A percentile compares a stretch with the other conserved stretches of the same genome.
Evolutionary conservation across 306 rosid species (phyloP).

Genomic region (Quercus cerris): DNA sequence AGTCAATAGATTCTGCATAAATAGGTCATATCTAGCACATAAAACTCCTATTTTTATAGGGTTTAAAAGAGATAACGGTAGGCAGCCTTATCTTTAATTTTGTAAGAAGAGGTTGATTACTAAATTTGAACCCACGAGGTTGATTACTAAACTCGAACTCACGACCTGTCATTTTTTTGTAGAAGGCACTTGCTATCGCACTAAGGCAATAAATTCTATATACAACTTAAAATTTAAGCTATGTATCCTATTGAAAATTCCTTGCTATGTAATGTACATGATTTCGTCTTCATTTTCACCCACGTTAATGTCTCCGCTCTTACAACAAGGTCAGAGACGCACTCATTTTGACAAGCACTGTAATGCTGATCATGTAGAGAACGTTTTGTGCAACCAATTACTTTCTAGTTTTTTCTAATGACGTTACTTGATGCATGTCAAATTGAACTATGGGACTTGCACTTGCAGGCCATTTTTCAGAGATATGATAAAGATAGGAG

Average conservation of each 20-base stretch:
- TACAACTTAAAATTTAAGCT: neutral
- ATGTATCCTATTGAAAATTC: neutral
- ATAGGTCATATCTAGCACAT: too few species aligned
- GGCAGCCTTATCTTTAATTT: too few species aligned
- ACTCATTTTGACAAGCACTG: neutral
- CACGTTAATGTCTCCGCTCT: neutral
- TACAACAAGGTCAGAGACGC: neutral
- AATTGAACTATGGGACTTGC: neutral
- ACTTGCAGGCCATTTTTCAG: constrained; percentile 67
- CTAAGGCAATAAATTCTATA: neutral
- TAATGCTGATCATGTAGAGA: neutral
- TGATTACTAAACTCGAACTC: too few species aligned
- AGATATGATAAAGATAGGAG: constrained; percentile 84
- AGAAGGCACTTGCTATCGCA: too few species aligned
- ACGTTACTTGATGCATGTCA: neutral
- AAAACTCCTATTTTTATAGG: too few species aligned
- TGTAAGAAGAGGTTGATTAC: too few species aligned
- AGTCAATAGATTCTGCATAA: too few species aligned
- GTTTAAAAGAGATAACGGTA: too few species aligned
- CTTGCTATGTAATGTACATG: neutral
- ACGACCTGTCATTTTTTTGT: neutral
- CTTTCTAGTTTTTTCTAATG: neutral
- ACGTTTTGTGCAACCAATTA: neutral
- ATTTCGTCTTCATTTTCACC: neutral
- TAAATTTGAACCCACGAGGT: too few species aligned